Evolutionary conservation across 2,329 filamentous ascomycete genomes (phyloP), one percentile per base, ranked within the genome.

Genomic region (Diaporthe citrichinensis): DNA sequence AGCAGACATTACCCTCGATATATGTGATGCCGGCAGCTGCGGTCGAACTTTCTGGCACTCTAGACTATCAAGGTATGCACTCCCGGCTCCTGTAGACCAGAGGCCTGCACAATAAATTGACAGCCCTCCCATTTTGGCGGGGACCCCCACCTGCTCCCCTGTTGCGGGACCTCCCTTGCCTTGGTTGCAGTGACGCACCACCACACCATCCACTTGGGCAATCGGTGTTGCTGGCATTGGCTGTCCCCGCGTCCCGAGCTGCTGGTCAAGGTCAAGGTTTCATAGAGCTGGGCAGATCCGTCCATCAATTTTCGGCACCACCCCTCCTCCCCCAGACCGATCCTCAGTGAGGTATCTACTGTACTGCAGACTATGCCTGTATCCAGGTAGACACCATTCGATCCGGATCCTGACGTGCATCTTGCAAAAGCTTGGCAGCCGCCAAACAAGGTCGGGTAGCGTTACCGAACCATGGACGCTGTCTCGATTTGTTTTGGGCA

Each of bases 201-300:
- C 31, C 31, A 58, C 62, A 36, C 55, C 41, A 49, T 25, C 34
- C 15, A 44, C 23, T 17, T 9, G 31, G 41, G 41, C 41, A 55
- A 36, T 39, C 20, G 44, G 44, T 51, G 44, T 31, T 49, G 69
- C 57, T 51, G 44, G 44, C 41, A 39, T 51, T 72, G 41, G 49
- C 44, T 23, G 31, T 51, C 28, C 62, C 46, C 62, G 62, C 62
- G 62, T 55, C 31, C 71, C 71, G 49, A 55, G 58, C 71, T 53
- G 46, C 34, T 65, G 71, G 71, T 46, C 65, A 69, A 53, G 65
- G 65, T 68, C 65, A 53, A 68, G 65, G 65, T 68, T 68, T 53
- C 65, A 51, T 53, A 20, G 44, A 68, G 62, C 62, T 68, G 44
- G 62, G 62, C 62, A 51, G 62, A 51, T 67, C 62, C 15, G 61